Conservation (phyloP, 192 early-diverging fungal genomes). For the Entomortierella beljakovae region DNA sequence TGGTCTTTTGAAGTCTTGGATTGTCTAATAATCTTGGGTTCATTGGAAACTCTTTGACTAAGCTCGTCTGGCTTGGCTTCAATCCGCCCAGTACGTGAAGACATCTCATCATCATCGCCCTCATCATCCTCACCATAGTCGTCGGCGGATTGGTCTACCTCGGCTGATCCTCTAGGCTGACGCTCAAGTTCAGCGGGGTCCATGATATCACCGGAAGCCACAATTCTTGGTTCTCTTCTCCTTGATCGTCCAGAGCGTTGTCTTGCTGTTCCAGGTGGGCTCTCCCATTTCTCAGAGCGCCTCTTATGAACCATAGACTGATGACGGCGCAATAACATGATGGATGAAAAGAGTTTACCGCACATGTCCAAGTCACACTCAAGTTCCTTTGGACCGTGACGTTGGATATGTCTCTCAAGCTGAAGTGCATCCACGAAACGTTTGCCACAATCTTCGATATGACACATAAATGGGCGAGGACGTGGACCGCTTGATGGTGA, state of each 20-base stretch:
- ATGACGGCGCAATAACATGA: constrained; percentile 49
- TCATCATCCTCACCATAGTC: constrained; percentile 24
- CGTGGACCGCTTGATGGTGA: constrained; percentile 26
- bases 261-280: constrained; percentile 37
- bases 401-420: constrained; percentile 43
- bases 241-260: constrained; percentile 46
- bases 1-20: constrained; percentile 12
- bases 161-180: constrained; percentile 7
- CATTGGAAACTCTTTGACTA: constrained; percentile 12
- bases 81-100: constrained; percentile 2
- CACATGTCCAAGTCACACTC: constrained; percentile 51
- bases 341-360: constrained; percentile 44
- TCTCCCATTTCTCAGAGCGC: constrained; percentile 53
- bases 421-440: constrained; percentile 52
- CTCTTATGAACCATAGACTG: constrained; percentile 55
- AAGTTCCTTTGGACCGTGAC: constrained; percentile 51
- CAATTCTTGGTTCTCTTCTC: constrained; percentile 46
- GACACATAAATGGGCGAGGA: constrained; percentile 41
- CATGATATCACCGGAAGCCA: constrained; percentile 53
- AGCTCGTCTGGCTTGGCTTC: constrained; percentile 12
- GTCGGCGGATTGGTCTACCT: constrained; percentile 25
- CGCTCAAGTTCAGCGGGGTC: constrained; percentile 27
- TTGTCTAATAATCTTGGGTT: constrained; percentile 5
- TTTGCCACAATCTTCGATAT: constrained; percentile 53
- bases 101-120: constrained; percentile 22